Percentiles rank a stretch among this genome's conserved stretches.
These are phyloP conservation scores for Yamagishiella unicocca DNA, from an alignment of 139 green algal genomes.

Conservation along the genomic window DNA sequence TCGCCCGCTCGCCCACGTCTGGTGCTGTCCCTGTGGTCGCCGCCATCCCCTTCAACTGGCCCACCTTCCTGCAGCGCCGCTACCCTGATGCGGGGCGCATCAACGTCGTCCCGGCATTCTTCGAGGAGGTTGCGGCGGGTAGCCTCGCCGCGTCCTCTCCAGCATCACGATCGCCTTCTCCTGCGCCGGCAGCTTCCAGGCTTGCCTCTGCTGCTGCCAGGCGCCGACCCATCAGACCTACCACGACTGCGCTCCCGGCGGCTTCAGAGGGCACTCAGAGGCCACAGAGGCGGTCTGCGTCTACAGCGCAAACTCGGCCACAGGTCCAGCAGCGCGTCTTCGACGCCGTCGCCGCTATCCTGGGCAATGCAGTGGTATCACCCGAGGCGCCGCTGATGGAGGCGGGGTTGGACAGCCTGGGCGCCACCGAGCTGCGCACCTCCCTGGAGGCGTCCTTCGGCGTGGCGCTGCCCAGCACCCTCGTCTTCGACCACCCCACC, in stretches of 20 bases:
- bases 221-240: too few species aligned
- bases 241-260: too few species aligned
- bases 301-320: too few species aligned
- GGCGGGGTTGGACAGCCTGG: slow-evolving; percentile 83
- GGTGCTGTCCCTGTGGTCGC: neutral
- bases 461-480: slow-evolving; percentile 53
- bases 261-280: too few species aligned
- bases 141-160: too few species aligned
- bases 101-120: slow-evolving; percentile 26
- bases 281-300: too few species aligned
- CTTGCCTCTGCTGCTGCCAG: too few species aligned
- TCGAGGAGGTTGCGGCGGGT: neutral
- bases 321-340: neutral
- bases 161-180: too few species aligned
- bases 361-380: slow-evolving; percentile 26
- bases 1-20: neutral
- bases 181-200: too few species aligned
- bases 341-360: neutral
- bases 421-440: slow-evolving; percentile 87
- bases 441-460: slow-evolving; percentile 67
- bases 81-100: neutral
- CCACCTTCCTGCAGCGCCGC: slow-evolving; percentile 23
- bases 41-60: slow-evolving; percentile 53
- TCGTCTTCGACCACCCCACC: slow-evolving; percentile 74
- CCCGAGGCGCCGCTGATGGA: slow-evolving; percentile 66